Base-by-base conservation (phyloP, 352 stramenopile genomes). In the Thalassiosira livingstoniorum region DNA sequence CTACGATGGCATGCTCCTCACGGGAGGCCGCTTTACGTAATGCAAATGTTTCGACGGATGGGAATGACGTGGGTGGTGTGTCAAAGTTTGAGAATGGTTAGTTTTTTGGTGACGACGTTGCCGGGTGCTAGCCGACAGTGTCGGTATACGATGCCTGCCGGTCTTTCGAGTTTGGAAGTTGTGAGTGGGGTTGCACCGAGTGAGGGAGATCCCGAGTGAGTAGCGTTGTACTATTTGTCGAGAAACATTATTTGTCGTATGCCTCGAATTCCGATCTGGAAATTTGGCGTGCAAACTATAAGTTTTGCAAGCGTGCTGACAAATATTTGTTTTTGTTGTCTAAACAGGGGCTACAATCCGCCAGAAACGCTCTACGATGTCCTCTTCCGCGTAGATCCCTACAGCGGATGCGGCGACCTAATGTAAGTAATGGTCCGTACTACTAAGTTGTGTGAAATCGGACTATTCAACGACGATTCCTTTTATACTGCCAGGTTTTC, bases 361-460 rank as follows among this genome's bases (percentile, higher is more conserved):
- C 80, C 80, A 7, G 63, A 27, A 60, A 51, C 58, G 10, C 43
- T 72, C 4, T 60, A 70, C 27, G 65, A 82, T 55, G 47, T 87
- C 31, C 31, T 87, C 7, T 87, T 89, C 42, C 73, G 80, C 13
- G 47, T 78, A 31, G 66, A 77, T 79, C 75, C 76, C 23, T 68
- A 70, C 39, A 77, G 79, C 83, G 89, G 94, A 63, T 97, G 95
- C 61, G 95, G 95, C 39, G 95, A 97, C 77, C 87, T 97, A 68
- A 97, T 97, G n/a, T n/a, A n/a, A n/a, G n/a, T n/a, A n/a, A n/a
- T n/a, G n/a, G n/a, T n/a, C n/a, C n/a, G n/a, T n/a, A n/a, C n/a
- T n/a, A n/a, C n/a, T n/a, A n/a, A n/a, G n/a, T n/a, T n/a, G n/a
- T n/a, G n/a, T n/a, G n/a, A n/a, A n/a, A n/a, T n/a, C n/a, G n/a